phyloP scores from a whole-genome alignment of 2,329 filamentous ascomycete species.

The Aspergillus amoenus region DNA sequence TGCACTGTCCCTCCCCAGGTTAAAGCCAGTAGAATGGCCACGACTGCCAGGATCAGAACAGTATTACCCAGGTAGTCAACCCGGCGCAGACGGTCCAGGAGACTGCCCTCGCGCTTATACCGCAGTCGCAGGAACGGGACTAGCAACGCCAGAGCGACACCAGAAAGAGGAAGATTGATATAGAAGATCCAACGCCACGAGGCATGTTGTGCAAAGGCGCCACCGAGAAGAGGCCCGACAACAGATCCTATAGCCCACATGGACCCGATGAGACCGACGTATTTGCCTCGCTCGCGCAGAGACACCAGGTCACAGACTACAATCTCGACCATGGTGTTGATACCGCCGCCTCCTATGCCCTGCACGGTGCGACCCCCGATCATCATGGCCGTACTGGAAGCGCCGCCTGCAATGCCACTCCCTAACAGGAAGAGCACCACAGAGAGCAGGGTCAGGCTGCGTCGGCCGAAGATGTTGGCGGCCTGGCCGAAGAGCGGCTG shows the following conservation, averaged over 20 bases:
- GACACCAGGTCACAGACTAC: constrained; percentile 47
- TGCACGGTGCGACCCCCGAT: constrained; percentile 52
- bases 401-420: constrained; percentile 47
- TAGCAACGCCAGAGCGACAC: too few species aligned
- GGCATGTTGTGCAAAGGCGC: constrained; percentile 27
- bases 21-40: too few species aligned
- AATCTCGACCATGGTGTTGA: constrained; percentile 50
- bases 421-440: constrained; percentile 45
- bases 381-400: constrained; percentile 45
- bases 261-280: constrained; percentile 10
- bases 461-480: not conserved
- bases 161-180: not conserved
- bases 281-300: not conserved
- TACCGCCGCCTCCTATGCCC: constrained; percentile 49
- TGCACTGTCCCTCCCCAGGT: too few species aligned
- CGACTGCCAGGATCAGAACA: too few species aligned
- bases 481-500: not conserved
- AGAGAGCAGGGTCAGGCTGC: not conserved
- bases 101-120: too few species aligned
- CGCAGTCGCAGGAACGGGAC: too few species aligned
- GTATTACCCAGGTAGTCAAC: too few species aligned
- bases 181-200: constrained; percentile 4
- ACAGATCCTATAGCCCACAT: constrained; percentile 53
- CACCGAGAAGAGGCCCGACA: constrained; percentile 25
- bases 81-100: too few species aligned